Evolutionary conservation across 768 basidiomycete species (phyloP), one percentile per base, ranked within the genome.

Genomic region (Rhodotorula diobovata): DNA sequence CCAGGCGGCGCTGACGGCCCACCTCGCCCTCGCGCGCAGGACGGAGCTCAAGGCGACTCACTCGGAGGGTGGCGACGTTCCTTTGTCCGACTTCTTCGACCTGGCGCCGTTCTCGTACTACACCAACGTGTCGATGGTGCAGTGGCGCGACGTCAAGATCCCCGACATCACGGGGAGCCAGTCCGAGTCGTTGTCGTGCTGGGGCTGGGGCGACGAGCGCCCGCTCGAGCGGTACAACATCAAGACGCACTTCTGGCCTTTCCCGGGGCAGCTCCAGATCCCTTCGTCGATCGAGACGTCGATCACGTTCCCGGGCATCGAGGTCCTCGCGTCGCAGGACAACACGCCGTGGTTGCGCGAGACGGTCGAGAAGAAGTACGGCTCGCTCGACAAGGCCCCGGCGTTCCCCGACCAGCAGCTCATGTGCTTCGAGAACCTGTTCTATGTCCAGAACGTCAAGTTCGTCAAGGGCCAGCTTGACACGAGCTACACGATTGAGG

Each of bases 271-370:
- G 48, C 63, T 70, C 23, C 68, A 66, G 41, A 62, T 70, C 50
- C 54, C 66, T 30, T 63, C 61, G 14, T 70, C 68, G 57, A 67
- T 67, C 58, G 72, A 73, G 61, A 73, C 68, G 51, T 48, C 50
- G 25, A 73, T 73, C 57, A 73, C 72, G 32, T 73, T 73, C 72
- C 72, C 72, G 18, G 68, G 66, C 35, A 73, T 73, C 53, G 72
- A 73, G 54, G 61, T 70, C 50, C 63, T 73, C 57, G 50, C 55
- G 2, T 39, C 28, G 16, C 61, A 67, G 46, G 61, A 66, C 53
- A 62, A 70, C 37, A 57, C 64, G n/a, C 56, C 56, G 7, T 73
- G 72, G 72, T 41, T 73, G 10, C 61, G 34, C 48, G 53, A 70
- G 23, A 64, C 57, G 45, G 68, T 68, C 2, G 51, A 41, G 30